Conservation (phyloP, 2,329 filamentous ascomycete species). For the Geosmithia morbida region DNA sequence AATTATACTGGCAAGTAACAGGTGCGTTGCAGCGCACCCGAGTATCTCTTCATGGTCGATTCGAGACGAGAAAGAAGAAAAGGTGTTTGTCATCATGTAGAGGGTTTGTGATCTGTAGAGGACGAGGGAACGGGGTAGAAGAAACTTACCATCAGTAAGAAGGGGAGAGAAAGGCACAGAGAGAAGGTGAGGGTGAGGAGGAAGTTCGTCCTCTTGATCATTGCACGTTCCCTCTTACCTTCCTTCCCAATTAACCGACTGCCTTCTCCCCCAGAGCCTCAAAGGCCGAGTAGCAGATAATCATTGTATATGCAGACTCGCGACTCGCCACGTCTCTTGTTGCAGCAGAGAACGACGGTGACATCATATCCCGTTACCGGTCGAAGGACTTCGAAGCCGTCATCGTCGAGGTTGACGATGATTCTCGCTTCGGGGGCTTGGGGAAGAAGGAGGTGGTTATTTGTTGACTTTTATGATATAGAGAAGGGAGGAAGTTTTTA, state of each 20-base stretch:
- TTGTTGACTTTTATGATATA: background rate
- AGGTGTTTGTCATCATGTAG: conserved; percentile 56
- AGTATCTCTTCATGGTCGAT: conserved; percentile 73
- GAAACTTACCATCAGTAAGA: background rate
- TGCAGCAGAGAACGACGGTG: background rate
- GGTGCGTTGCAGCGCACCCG: conserved; percentile 47
- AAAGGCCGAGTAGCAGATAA: background rate
- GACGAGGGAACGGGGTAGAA: background rate
- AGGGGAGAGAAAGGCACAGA: background rate
- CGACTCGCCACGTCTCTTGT: background rate
- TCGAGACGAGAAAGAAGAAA: conserved; percentile 75
- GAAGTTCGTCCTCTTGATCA: background rate
- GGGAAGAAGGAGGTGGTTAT: background rate
- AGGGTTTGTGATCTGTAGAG: conserved; percentile 6
- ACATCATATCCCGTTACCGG: background rate
- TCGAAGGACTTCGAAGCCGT: background rate
- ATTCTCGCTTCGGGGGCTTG: background rate
- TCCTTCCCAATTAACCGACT: background rate
- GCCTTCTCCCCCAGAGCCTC: background rate
- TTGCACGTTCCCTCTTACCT: background rate
- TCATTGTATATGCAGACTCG: background rate
- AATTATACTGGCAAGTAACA: conserved; percentile 89
- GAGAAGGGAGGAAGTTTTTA: conserved; percentile 3
- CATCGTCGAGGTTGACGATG: background rate
- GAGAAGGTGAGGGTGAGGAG: too few species aligned